phyloP scores from a whole-genome alignment of 495 filamentous ascomycete genomes.

The Chaetomidium leptoderma region DNA sequence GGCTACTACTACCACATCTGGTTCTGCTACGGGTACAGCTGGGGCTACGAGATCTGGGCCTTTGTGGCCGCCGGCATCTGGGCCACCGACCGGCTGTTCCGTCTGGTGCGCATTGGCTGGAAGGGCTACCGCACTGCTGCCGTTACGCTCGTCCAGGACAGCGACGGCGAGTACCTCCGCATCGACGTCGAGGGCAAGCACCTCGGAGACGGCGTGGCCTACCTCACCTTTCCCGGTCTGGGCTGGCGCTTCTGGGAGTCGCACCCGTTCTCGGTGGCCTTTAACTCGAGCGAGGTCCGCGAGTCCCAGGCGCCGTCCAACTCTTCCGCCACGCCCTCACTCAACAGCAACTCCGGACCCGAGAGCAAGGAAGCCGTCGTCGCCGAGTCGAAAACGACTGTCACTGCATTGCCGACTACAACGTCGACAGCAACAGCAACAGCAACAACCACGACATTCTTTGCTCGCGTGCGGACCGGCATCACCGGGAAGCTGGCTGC shows the following conservation, averaged over 20 bases:
- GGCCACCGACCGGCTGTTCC: slow-evolving; percentile 35
- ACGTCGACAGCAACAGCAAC: neutral
- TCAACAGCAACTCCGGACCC: neutral
- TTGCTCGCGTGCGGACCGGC: slow-evolving; percentile 14
- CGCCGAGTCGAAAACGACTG: neutral
- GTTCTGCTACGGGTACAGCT: slow-evolving; percentile 25
- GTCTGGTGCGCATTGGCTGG: slow-evolving; percentile 27
- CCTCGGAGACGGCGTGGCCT: slow-evolving; percentile 30
- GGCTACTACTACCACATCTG: slow-evolving; percentile 40
- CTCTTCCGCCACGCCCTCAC: neutral
- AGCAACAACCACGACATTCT: slow-evolving; percentile 4
- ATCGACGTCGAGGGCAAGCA: slow-evolving; percentile 31
- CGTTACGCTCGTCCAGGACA: slow-evolving; percentile 26
- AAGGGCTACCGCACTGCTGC: slow-evolving; percentile 32
- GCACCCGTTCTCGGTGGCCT: slow-evolving; percentile 41
- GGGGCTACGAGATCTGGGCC: slow-evolving; percentile 42
- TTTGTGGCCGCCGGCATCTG: slow-evolving; percentile 38
- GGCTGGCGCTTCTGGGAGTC: slow-evolving; percentile 41
- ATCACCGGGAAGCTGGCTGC: slow-evolving; percentile 2
- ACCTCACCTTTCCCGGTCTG: slow-evolving; percentile 42
- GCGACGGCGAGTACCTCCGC: slow-evolving; percentile 30
- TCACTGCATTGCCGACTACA: neutral
- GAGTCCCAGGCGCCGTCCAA: slow-evolving; percentile 3
- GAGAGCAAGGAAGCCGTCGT: neutral
- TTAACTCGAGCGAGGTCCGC: slow-evolving; percentile 12